These are phyloP conservation scores for Juncus effusus DNA, from an alignment of 176 grass and related monocot species.

Conservation along the genomic window DNA sequence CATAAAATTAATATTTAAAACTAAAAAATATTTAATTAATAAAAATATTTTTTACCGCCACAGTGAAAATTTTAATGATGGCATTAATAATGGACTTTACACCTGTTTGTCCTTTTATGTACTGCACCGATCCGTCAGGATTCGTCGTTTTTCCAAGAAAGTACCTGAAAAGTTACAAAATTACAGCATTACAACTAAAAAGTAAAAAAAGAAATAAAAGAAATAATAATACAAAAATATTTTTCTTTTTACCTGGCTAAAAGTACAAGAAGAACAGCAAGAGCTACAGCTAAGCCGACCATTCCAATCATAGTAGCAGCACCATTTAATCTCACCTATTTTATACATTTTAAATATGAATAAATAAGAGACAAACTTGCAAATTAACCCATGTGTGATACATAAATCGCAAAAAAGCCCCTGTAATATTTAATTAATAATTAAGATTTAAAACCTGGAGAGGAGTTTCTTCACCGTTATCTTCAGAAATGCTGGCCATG, in stretches of 20 bases:
- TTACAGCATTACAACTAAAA: neutral
- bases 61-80: slow-evolving; percentile 76
- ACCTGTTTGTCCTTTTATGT: slow-evolving; percentile 65
- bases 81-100: slow-evolving; percentile 77
- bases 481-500: slow-evolving; percentile 97
- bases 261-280: slow-evolving; percentile 61
- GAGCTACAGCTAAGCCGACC: slow-evolving; percentile 68
- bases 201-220: neutral
- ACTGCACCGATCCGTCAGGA: slow-evolving; percentile 60
- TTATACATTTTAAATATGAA: neutral
- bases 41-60: slow-evolving; percentile 47
- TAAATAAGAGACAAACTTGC: slow-evolving; percentile 31
- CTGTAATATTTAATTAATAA: slow-evolving; percentile 2
- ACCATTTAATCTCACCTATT: slow-evolving; percentile 91
- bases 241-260: slow-evolving; percentile 48
- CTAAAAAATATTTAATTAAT: no score
- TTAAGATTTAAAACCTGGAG: slow-evolving; percentile 56
- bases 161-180: slow-evolving; percentile 50
- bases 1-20: no score
- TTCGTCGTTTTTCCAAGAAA: slow-evolving; percentile 83
- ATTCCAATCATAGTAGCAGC: slow-evolving; percentile 93
- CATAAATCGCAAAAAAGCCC: slow-evolving; percentile 7
- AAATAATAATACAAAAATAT: neutral
- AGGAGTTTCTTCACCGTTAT: slow-evolving; percentile 94
- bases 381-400: slow-evolving; percentile 2